phyloP scores from a whole-genome alignment of 176 grass and related monocot genomes.

The Hyparrhenia diplandra region DNA sequence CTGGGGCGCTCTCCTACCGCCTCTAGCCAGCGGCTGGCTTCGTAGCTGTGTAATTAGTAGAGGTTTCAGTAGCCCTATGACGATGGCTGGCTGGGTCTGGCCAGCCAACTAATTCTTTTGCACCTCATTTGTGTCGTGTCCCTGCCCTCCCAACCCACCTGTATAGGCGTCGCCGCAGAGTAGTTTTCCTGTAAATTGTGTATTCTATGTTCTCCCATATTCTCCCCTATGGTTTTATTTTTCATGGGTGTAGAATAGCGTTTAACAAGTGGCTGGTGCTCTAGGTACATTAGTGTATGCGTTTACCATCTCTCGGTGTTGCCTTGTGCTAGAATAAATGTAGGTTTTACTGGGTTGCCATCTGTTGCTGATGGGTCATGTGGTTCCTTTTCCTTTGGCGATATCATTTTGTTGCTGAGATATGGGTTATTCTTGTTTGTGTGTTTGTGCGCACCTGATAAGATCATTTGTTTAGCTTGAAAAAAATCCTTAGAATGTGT shows the following conservation, averaged over 20 bases:
- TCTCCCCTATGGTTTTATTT: slow-evolving; percentile 45
- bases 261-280: slow-evolving; percentile 33
- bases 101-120: slow-evolving; percentile 56
- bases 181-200: slow-evolving; percentile 52
- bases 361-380: background rate
- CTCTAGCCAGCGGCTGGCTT: slow-evolving; percentile 17
- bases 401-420: background rate
- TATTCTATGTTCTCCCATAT: slow-evolving; percentile 26
- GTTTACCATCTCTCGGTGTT: background rate
- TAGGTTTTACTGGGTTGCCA: background rate
- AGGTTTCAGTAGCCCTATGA: slow-evolving; percentile 28
- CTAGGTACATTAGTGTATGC: background rate
- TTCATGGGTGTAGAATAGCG: slow-evolving; percentile 51
- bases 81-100: slow-evolving; percentile 39
- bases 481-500: no score
- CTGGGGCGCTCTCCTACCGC: background rate
- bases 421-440: background rate
- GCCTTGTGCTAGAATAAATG: slow-evolving; percentile 21
- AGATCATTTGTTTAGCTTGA: no score
- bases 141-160: slow-evolving; percentile 1
- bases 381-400: background rate
- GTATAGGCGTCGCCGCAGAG: slow-evolving; percentile 38
- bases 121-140: slow-evolving; percentile 19
- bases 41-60: slow-evolving; percentile 66
- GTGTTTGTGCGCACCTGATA: background rate